Evolutionary conservation across 2,329 filamentous ascomycete species (phyloP), one percentile per base, ranked within the genome.

Genomic region (Spiromastix sp.): DNA sequence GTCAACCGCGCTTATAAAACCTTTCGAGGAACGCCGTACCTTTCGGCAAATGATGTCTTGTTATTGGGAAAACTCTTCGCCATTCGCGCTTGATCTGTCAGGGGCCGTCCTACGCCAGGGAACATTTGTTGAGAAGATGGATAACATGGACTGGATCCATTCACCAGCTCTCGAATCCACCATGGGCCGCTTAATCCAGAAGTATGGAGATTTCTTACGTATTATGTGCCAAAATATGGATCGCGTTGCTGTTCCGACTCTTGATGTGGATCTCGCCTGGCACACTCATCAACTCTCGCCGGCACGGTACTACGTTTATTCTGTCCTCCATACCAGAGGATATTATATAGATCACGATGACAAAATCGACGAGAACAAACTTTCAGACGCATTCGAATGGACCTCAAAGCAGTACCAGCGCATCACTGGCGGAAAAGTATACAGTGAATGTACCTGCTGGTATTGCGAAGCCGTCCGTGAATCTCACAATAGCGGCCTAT

Each of bases 321-420:
- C 72, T 1, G 51, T 68, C 1, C 36, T 33, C 0, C 53, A 55
- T 15, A 69, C 67, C 4, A 50, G 49, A 0, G 41, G 40, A 2
- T 73, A 69, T 32, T 84, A 85, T 49, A 71, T 89, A 45, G 77
- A 87, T 50, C 85, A 93, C 50, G 80, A 91, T 54, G 85, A 93
- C 64, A 89, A 89, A 58, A 76, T 93, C 15, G 75, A 79, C 32
- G 79, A 86, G 48, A 63, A 61, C 10, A 69, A 67, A 32, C 68
- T 93, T 5, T 72, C 72, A 29, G 63, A 66, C 1, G 66, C 69
- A 4, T 91, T 91, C 49, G 74, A 78, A 50, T 83, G 74, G 72
- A 93, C 85, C 0, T 74, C 70, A 49, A 79, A 77, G 46, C 61
- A 56, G 1, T 93, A 89, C 52, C 73, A 83, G 46, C 72, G 74